Base-by-base conservation (phyloP, 371 early-diverging fungal species). In the Basidiobolus meristosporus region DNA sequence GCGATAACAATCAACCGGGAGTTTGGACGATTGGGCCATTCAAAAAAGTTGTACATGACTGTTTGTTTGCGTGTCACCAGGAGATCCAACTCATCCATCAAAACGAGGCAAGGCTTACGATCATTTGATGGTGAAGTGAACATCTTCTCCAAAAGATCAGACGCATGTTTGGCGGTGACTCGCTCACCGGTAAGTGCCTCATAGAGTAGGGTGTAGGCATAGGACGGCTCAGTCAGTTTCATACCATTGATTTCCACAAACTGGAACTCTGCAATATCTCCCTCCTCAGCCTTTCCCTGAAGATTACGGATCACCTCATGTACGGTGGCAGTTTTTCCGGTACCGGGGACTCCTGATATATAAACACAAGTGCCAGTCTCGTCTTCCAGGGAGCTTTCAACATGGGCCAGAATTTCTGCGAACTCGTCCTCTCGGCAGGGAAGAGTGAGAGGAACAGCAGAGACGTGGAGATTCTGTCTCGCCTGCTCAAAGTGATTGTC, bases 51-150 rank as follows among this genome's bases (percentile, higher is more conserved):
- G 65, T 98, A 98, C 67, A 98, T 77, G 44, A 98, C 81, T 0
- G 70, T 68, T 49, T 97, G 97, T 31, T 81, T 86, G 41, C 84
- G 79, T 0, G 84, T 91, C 5, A 93, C 82, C 22, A 99, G 58
- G 22, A 92, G 55, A 59, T 99, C 99, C 36, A 99, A 63, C 52
- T 99, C 99, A 56, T 99, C 99, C 70, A 98, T 81, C 39, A 99
- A 51, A 1, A 98, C 79, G 4, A 97, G 82, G 18, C 82, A 82
- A 54, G 23, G 16, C 4, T 41, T 19, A 19, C 14, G 12, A 10
- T 42, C 7, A 7, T 17, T 46, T 43, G n/a, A 46, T 38, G n/a
- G 51, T 48, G 65, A 67, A 3, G 54, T 73, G 51, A 85, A 91
- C 23, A 63, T 64, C 17, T 64, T 59, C 43, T 79, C 73, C 16